Evolutionary conservation across 2,329 filamentous ascomycete genomes (phyloP).

Genomic region (Claviceps sp.): DNA sequence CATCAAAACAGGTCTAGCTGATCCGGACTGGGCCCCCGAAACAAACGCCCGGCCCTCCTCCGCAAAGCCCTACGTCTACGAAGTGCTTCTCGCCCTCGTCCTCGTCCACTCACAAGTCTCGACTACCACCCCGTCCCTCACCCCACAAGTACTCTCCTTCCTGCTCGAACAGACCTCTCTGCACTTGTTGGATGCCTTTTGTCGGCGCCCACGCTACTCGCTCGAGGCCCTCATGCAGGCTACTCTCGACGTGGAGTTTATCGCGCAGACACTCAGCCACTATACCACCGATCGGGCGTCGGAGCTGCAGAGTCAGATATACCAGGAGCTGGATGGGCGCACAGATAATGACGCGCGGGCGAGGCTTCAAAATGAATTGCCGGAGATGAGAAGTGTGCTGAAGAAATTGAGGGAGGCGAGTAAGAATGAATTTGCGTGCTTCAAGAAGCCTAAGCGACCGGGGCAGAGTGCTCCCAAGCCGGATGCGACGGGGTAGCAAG

Average conservation of each 20-base stretch:
- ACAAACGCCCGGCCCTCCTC: slow-evolving; percentile 48
- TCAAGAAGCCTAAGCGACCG: slow-evolving; percentile 48
- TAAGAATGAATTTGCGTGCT: slow-evolving; percentile 78
- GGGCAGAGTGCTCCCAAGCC: slow-evolving; percentile 19
- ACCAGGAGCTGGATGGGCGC: slow-evolving; percentile 75
- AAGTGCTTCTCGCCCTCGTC: slow-evolving; percentile 70
- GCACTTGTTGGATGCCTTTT: slow-evolving; percentile 73
- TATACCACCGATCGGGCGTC: slow-evolving; percentile 77
- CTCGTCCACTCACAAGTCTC: slow-evolving; percentile 84
- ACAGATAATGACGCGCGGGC: slow-evolving; percentile 79
- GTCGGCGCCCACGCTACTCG: slow-evolving; percentile 51
- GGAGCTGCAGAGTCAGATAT: slow-evolving; percentile 78
- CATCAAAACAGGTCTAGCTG: slow-evolving; percentile 59
- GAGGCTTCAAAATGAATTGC: slow-evolving; percentile 71
- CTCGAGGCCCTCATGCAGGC: slow-evolving; percentile 87
- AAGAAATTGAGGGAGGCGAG: slow-evolving; percentile 74
- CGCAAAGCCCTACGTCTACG: slow-evolving; percentile 81
- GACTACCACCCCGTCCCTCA: slow-evolving; percentile 64
- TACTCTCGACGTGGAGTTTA: slow-evolving; percentile 91
- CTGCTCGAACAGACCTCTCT: slow-evolving; percentile 70
- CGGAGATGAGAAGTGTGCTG: slow-evolving; percentile 75
- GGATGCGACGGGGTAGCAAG: slow-evolving; percentile 14
- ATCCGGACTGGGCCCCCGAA: slow-evolving; percentile 56
- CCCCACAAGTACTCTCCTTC: slow-evolving; percentile 69
- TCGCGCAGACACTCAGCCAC: slow-evolving; percentile 81